Base-by-base conservation (phyloP, 495 filamentous ascomycete genomes). In the Xylaria sp. region DNA sequence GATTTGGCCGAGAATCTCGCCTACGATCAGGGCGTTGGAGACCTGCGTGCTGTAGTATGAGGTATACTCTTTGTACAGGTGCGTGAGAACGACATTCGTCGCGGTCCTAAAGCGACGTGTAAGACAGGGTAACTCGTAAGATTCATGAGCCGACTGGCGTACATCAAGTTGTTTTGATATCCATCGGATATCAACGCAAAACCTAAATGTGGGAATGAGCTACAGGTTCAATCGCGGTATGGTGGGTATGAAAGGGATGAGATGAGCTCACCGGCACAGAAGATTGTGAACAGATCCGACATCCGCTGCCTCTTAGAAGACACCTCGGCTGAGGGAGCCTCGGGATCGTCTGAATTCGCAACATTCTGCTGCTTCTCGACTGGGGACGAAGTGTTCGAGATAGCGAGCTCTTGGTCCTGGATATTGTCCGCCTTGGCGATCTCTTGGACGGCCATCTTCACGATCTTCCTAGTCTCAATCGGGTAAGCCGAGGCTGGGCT, bases 101-200 rank as follows among this genome's bases (percentile, higher is more conserved):
- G 85, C 87, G 6, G 85, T 87, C 67, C 66, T 68, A 24, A 59
- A 43, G 8, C n/a, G 19, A 31, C 1, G n/a, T 44, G 53, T 68
- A 48, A 59, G 53, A 12, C 19, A 53, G 17, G 21, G 31, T 48
- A 1, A 1, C 31, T 7, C 24, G 24, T 1, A 40, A 24, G 17
- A 37, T 21, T 59, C 24, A 12, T 59, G 40, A 48, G 21, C 1
- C 48, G 29, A 48, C n/a, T 35, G 37, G 9, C 53, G 12, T 68
- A 68, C 85, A 87, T 87, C n/a, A 86, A 70, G 50, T 83, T 85
- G 61, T 86, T 87, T 62, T 87, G 84, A 64, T 87, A 87, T 61
- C 85, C 85, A 82, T 87, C 85, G 21, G 83, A 85, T 67, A 87
- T 84, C 24, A 87, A 74, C 9, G 85, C 85, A 67, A 81, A 83